Base-by-base conservation (phyloP, 768 basidiomycete species). In the Pleurotus salmoneostramineus region DNA sequence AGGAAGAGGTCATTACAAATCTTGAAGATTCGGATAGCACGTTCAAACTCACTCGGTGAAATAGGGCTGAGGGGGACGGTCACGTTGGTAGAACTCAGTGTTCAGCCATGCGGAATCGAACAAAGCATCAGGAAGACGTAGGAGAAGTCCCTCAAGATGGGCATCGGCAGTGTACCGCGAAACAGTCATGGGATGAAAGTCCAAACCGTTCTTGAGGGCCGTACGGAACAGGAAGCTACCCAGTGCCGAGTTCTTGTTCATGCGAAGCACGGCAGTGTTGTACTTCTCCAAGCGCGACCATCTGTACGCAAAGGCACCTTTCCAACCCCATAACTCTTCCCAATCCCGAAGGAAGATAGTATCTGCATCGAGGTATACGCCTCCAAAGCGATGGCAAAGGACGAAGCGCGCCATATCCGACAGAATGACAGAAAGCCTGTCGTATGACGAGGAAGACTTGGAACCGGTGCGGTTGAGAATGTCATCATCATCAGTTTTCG, bases 321-420 rank as follows among this genome's bases (percentile, higher is more conserved):
- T 84, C 88, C 91, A 95, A 51, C 93, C 93, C 91, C 93, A 97
- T 3, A 97, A 78, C 67, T 96, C 95, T 71, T 97, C 95, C 95
- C 95, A 96, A 68, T 97, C 95, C 21, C 95, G 85, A 12, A 97
- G 77, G 62, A 98, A 80, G 64, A 98, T 81, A 3, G 93, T 95
- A 67, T 97, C 95, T 3, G 95, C 93, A 64, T 97, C 95, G 54
- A 98, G 83, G 66, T 96, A 97, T 59, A 95, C 88, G 2, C 95
- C 95, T 21, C 95, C 95, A 66, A 91, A 97, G 5, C 93, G 88
- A 69, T 97, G 92, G 56, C 91, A 93, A 8, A 98, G 79, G 50
- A 97, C 85, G 73, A 97, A 98, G n/a, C 95, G 89, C 17, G 93
- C 95, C 88, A 96, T 92, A 71, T 97, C 95, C 6, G 93, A 95